Base-by-base conservation (phyloP, 2,329 filamentous ascomycete species). In the Microcyclospora pomicola region DNA sequence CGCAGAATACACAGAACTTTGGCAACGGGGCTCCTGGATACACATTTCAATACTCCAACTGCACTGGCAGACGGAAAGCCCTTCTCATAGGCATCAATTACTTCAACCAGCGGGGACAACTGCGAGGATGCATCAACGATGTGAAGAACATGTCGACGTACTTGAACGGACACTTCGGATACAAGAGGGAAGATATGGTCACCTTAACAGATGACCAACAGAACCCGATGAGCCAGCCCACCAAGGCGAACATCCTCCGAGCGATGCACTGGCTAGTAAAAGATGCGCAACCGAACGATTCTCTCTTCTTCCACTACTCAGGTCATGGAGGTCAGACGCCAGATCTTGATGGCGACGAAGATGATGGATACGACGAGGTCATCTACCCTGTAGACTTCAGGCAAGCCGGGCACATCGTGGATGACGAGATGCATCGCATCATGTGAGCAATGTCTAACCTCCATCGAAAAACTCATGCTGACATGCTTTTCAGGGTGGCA, bases 231-330 rank as follows among this genome's bases (percentile, higher is more conserved):
- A 93, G 85, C 62, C 85, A 94, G 64, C 88, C 88, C 7, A 94
- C 86, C 5, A 95, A 95, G 61, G 82, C 84, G 49, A 96, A 96
- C 56, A 93, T 96, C 39, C 62, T 96, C 29, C 75, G 88, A 37
- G 88, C 88, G 24, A 96, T 96, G 88, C 87, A 95, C 59, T 96
- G 88, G 88, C 67, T 96, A 14, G 85, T 95, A 41, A 94, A 94
- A 63, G 87, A 94, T 55, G 87, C 88, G 4, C 74, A 74, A 41
- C 82, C 86, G 0, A 93, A 95, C 56, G 88, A 96, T 58, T 93
- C 88, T 4, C 71, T 96, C 6, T 96, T 96, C 65, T 95, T 96
- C 67, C 88, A 96, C 63, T 96, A 94, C 60, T 94, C 87, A 30
- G 86, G 82, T 7, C 82, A 87, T 55, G 82, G 82, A 42, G 82